phyloP scores from a whole-genome alignment of 306 rosid species.

The Trifolium dubium region DNA sequence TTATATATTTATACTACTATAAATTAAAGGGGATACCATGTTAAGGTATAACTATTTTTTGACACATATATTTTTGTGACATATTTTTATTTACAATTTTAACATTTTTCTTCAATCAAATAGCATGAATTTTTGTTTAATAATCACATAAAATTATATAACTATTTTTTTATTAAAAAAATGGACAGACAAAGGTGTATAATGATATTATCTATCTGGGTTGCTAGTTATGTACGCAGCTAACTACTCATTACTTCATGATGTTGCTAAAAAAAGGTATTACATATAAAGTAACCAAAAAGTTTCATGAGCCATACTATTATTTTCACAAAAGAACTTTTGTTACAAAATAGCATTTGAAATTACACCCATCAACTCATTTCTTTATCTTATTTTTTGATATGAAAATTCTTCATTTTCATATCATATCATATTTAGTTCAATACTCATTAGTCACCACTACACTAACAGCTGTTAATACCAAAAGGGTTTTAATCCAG shows the following conservation, averaged over 20 bases:
- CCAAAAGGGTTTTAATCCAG: background rate
- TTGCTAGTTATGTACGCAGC: background rate
- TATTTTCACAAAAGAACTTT: background rate
- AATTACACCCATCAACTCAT: background rate
- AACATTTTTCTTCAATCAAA: no score
- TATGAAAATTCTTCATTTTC: background rate
- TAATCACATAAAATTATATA: no score
- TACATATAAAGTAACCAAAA: background rate
- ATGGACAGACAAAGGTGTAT: no score
- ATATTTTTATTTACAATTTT: no score
- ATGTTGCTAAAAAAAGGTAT: background rate
- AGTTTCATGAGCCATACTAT: background rate
- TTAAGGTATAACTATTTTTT: no score
- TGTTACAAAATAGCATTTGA: background rate
- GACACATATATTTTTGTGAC: no score
- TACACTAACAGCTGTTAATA: background rate
- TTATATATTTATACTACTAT: no score
- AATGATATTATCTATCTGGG: no score
- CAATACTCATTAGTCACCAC: conserved; percentile 4
- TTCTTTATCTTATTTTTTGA: background rate
- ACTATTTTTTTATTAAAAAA: no score
- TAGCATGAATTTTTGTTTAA: no score
- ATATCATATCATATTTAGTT: conserved; percentile 14
- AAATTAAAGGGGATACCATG: no score
- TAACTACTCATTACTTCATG: background rate